A percentile compares a stretch with the other conserved stretches of the same genome.
These are phyloP conservation scores for Gypsophila paniculata DNA, from an alignment of 179 eudicot genomes.

Conservation along the genomic window DNA sequence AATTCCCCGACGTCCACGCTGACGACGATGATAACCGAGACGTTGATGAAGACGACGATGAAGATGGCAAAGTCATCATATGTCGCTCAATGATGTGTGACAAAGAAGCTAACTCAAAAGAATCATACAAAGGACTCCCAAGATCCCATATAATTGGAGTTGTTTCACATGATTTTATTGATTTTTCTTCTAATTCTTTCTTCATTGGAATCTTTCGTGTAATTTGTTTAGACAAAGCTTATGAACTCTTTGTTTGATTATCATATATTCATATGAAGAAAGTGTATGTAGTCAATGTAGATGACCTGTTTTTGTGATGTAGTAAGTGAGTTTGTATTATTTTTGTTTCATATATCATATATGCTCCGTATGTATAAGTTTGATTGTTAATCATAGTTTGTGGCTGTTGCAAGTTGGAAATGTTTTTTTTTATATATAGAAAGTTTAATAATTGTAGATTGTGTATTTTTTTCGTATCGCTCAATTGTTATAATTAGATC, in stretches of 20 bases:
- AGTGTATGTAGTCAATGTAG: too few relatives aligned
- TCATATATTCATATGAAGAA: neutral
- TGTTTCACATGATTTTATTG: constrained; percentile 13
- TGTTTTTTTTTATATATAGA: constrained; percentile 1
- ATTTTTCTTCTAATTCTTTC: constrained; percentile 21
- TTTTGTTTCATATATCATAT: neutral
- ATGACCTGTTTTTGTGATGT: neutral
- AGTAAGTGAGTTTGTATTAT: neutral
- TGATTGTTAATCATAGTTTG: neutral
- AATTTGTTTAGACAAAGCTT: neutral
- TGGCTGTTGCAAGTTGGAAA: constrained; percentile 19
- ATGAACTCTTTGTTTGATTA: neutral
- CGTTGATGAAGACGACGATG: neutral
- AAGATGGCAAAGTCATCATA: constrained; percentile 26
- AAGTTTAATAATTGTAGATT: neutral
- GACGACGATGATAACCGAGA: neutral
- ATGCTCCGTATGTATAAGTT: too few relatives aligned
- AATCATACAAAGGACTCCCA: constrained; percentile 44
- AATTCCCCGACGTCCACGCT: constrained; percentile 1
- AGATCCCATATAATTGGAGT: constrained; percentile 33
- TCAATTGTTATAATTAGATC: too few relatives aligned
- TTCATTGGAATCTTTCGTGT: constrained; percentile 9
- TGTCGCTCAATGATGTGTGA: constrained; percentile 38
- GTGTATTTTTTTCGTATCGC: neutral
- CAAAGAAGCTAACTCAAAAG: constrained; percentile 40